Evolutionary conservation across 805 yeast species (phyloP).

Genomic region (Hanseniaspora guilliermondii): DNA sequence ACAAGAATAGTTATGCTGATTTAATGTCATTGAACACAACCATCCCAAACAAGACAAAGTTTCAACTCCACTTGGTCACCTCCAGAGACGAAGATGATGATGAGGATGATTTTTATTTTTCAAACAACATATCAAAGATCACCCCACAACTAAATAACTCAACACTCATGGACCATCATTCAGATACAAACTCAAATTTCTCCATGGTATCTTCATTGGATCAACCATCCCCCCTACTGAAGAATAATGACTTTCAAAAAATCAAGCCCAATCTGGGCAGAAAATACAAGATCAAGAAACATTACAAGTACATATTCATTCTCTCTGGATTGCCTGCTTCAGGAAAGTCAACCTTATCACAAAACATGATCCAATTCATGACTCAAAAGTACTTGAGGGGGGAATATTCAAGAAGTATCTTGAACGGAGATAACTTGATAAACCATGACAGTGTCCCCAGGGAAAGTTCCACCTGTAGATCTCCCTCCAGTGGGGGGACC

Average conservation of each 20-base stretch:
- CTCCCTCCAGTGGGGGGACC: neutral
- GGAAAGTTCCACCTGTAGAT: neutral
- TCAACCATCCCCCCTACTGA: neutral
- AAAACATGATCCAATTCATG: conserved; percentile 47
- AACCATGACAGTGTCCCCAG: neutral
- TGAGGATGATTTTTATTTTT: neutral
- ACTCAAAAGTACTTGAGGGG: conserved; percentile 23
- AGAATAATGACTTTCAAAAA: neutral
- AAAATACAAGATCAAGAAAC: neutral
- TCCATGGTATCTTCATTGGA: conserved; percentile 7
- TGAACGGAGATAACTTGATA: neutral
- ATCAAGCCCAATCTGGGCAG: neutral
- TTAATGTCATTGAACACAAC: neutral
- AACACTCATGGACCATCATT: neutral
- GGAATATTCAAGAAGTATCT: neutral
- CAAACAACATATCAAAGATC: neutral
- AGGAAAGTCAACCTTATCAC: conserved; percentile 63
- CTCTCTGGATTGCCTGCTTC: conserved; percentile 69
- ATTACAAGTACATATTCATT: conserved; percentile 43
- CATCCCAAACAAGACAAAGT: neutral
- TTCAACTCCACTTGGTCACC: conserved; percentile 1
- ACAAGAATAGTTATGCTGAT: neutral
- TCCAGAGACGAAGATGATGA: conserved; percentile 7
- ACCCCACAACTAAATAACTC: neutral
- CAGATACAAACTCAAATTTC: conserved; percentile 1